Evolutionary conservation across 1,139 yeast species (phyloP), one percentile per base, ranked within the genome.

Genomic region (Pichia sp.): DNA sequence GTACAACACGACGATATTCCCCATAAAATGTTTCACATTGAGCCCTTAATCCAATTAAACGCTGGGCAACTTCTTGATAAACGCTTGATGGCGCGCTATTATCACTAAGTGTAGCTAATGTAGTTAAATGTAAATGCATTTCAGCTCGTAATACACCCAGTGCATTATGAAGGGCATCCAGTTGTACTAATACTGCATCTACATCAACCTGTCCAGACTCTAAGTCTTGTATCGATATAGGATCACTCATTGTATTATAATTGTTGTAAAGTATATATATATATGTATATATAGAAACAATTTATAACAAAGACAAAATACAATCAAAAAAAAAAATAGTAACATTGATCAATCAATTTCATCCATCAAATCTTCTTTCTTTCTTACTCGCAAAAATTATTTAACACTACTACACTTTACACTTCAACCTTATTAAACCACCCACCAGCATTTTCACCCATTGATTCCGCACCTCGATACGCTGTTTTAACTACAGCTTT

Each of bases 131-230:
- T 25, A 53, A 51, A 11, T 55, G 46, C 65, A 62, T 61, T 35
- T 60, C 59, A 37, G 56, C 55, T 23, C 65, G 55, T 31, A 62
- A 49, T 4, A 50, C 49, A 1, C 56, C 42, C 1, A 62, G 55
- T 32, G 47, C 54, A 7, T 57, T 47, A 40, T 60, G 60, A 27
- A 68, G 54, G 4, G 54, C 56, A 33, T 58, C 59, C n/a, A 67
- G 61, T 46, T 67, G 70, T 20, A 55, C 58, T 40, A 65, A 51
- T 2, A 66, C 49, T 8, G 61, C 57, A 23, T 55, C 60, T 20
- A 65, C 49, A 25, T 62, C 60, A 33, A 65, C 53, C 6, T 58
- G 63, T 4, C 70, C 70, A 3, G 60, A 54, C 41, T 65, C 69
- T 22, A 68, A 51, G 20, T 61, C 62, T 12, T 59, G 62, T 12